Evolutionary conservation across 2,329 filamentous ascomycete species (phyloP).

Genomic region (Cordyceps tenuipes): DNA sequence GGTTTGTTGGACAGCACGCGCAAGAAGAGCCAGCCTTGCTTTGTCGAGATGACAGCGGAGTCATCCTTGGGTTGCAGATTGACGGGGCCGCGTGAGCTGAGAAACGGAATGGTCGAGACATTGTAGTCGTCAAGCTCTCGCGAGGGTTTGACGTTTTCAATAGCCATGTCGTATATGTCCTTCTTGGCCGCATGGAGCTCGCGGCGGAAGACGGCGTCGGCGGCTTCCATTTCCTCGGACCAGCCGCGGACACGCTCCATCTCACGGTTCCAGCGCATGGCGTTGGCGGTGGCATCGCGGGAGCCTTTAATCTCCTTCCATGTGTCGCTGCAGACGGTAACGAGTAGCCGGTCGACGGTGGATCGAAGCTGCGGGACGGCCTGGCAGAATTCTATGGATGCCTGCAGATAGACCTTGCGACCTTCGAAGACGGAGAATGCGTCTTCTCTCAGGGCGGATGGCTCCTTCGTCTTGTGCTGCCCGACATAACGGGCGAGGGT

Average conservation of each 20-base stretch:
- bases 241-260: slow-evolving; percentile 90
- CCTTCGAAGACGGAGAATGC: slow-evolving; percentile 93
- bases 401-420: slow-evolving; percentile 80
- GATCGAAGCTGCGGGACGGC: slow-evolving; percentile 78
- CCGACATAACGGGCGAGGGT: slow-evolving; percentile 72
- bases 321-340: slow-evolving; percentile 75
- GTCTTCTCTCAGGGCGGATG: slow-evolving; percentile 84
- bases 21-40: slow-evolving; percentile 91
- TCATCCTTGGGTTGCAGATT: slow-evolving; percentile 49
- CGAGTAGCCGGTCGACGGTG: slow-evolving; percentile 76
- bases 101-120: slow-evolving; percentile 78
- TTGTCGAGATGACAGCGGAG: slow-evolving; percentile 55
- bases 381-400: slow-evolving; percentile 88
- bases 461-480: slow-evolving; percentile 89
- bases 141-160: slow-evolving; percentile 66
- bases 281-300: slow-evolving; percentile 55
- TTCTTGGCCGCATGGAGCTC: slow-evolving; percentile 73
- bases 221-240: slow-evolving; percentile 87
- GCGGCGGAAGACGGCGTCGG: slow-evolving; percentile 73
- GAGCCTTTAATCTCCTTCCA: slow-evolving; percentile 77
- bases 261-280: slow-evolving; percentile 63
- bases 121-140: slow-evolving; percentile 91
- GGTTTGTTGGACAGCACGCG: slow-evolving; percentile 79
- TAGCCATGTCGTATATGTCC: slow-evolving; percentile 71
- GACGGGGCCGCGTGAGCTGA: slow-evolving; percentile 63